A percentile compares a stretch with the other conserved stretches of the same genome.
These are phyloP conservation scores for Gossypium arboreum DNA, from an alignment of 345 rosid species.

Conservation along the genomic window DNA sequence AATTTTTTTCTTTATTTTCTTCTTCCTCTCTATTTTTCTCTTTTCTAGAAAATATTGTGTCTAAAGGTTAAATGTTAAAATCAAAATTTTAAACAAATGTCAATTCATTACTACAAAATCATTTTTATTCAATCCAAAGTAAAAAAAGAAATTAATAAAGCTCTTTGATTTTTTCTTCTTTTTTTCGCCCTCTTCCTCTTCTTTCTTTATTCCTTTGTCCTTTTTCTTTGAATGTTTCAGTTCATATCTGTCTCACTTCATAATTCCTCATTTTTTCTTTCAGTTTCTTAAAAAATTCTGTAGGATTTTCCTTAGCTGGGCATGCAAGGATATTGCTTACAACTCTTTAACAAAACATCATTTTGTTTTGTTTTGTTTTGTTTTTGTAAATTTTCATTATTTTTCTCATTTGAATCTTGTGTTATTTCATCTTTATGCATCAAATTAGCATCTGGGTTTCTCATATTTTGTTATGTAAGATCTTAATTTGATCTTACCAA, in stretches of 20 bases:
- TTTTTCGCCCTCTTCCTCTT: neutral
- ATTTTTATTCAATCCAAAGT: too few species aligned
- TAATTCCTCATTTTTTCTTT: neutral
- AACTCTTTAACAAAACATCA: neutral
- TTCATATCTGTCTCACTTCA: neutral
- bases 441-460: conserved; percentile 5
- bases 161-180: too few species aligned
- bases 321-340: neutral
- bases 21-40: too few species aligned
- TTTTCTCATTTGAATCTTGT: neutral
- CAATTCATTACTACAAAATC: too few species aligned
- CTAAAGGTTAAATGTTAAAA: too few species aligned
- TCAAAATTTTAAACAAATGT: too few species aligned
- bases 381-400: neutral
- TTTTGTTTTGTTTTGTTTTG: neutral
- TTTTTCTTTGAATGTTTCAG: conserved; percentile 1
- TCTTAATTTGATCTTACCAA: neutral
- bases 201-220: neutral
- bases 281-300: neutral
- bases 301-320: neutral
- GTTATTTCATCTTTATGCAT: conserved; percentile 6
- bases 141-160: too few species aligned
- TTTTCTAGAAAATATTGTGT: too few species aligned
- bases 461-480: neutral
- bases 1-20: too few species aligned